phyloP scores from a whole-genome alignment of 192 early-diverging fungal species.

The Endogone sp. region DNA sequence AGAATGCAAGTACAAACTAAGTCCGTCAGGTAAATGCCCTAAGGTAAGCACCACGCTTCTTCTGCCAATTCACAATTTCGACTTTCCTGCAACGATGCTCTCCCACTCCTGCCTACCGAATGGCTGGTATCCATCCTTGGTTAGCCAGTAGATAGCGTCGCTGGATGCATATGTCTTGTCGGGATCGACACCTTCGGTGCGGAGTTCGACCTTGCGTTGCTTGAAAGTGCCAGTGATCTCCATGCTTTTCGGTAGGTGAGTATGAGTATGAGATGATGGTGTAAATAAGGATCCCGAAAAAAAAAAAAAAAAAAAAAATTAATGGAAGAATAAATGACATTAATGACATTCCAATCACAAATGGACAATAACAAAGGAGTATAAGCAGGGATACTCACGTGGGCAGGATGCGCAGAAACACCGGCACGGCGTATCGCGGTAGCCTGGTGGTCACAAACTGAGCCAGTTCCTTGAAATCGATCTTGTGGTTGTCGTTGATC shows the following conservation, averaged over 20 bases:
- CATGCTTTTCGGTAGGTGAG: no score
- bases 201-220: constrained; percentile 43
- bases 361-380: no score
- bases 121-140: constrained; percentile 36
- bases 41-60: no score
- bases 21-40: no score
- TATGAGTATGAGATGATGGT: no score
- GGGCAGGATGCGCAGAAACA: constrained; percentile 54
- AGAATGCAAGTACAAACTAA: no score
- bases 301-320: no score
- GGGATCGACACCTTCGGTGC: constrained; percentile 42
- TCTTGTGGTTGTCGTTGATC: constrained; percentile 26
- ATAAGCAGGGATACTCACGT: constrained; percentile 15
- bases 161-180: constrained; percentile 16
- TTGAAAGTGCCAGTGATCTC: constrained; percentile 51
- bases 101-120: constrained; percentile 25
- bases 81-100: constrained; percentile 4
- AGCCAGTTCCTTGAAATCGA: constrained; percentile 36
- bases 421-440: constrained; percentile 62
- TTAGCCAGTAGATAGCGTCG: constrained; percentile 39
- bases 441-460: constrained; percentile 29
- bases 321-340: no score
- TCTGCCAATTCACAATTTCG: no score
- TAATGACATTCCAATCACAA: no score
- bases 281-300: no score